Evolutionary conservation across 306 rosid genomes (phyloP), one percentile per base, ranked within the genome.

Genomic region (Cucurbita maxima): DNA sequence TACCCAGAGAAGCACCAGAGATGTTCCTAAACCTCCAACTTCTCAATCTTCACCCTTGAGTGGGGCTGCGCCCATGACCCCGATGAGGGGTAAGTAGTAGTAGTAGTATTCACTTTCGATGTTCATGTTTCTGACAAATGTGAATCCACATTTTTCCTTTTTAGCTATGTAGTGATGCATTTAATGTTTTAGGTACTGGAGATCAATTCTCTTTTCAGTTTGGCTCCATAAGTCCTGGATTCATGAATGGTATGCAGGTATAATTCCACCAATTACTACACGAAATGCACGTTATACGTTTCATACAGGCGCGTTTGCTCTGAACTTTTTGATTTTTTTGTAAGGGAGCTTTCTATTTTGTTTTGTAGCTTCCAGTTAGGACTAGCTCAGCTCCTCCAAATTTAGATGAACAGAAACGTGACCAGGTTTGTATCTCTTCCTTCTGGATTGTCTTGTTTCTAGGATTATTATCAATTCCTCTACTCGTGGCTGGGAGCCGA

Each of bases 321-420:
- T 13, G 37, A 63, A 58, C 1, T 22, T 59, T 43, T 62, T 11
- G 14, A 53, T 52, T 16, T 5, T 52, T 53, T 53, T 30, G 67
- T 52, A n/a, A 68, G 40, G 22, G 51, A 45, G 56, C 60, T 56
- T 22, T 67, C 47, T 54, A 60, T 59, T 80, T 38, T 56, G 22
- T 60, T 80, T 75, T 82, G 75, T 84, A 95, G 99, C 79, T 95
- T 83, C 97, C 97, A 57, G 91, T 96, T 74, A 89, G 97, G 60
- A 95, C 99, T 20, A 89, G 86, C 86, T 95, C 99, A 75, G 97
- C 96, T 37, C 99, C 99, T 76, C 97, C 99, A 52, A 91, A 91
- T 88, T 77, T 95, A 82, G 96, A 89, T 72, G 97, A 95, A 82
- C 99, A 91, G 84, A 88, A 88, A 82, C 86, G 81, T 63, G 96